These are phyloP conservation scores for sorghum (Sorghum bicolor) DNA, from an alignment of 176 grass and related monocot genomes.

Conservation along the genomic window Sorghum_bicolor_NCBIv3 NC_012873.2:54932501-54933000, in stretches of 20 bases:
- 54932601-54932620: conserved; percentile 93
- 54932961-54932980: neutral
- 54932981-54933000: neutral
- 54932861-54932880: conserved; percentile 22
- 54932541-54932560: neutral
- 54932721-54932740: neutral
- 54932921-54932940: conserved; percentile 4
- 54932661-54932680: conserved; percentile 74
- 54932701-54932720: conserved; percentile 35
- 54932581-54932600: neutral
- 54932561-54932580: neutral
- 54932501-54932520: neutral
- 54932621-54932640: conserved; percentile 82
- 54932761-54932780: conserved; percentile 6
- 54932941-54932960: conserved; percentile 4
- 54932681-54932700: conserved; percentile 49
- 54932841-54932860: conserved; percentile 11
- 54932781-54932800: conserved; percentile 5
- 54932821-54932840: conserved; percentile 4
- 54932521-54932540: neutral
- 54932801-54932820: conserved; percentile 8
- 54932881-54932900: conserved; percentile 3
- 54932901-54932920: conserved; percentile 5
- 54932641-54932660: conserved; percentile 37
- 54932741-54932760: conserved; percentile 17